Base-by-base conservation (phyloP, 1,139 yeast genomes). In the Candida sanyaensis region DNA sequence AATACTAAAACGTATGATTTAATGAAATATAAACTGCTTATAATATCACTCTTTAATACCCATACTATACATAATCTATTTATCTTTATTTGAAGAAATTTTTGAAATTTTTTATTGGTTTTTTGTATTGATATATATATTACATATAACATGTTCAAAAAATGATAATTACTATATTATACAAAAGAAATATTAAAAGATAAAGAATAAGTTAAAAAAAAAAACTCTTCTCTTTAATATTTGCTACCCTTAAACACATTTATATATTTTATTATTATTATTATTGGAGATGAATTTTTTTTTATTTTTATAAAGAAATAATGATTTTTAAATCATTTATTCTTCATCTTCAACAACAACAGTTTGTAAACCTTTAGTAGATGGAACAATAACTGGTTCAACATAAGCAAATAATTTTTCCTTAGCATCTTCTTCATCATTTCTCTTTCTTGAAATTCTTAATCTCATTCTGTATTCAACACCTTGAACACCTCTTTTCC, bases 401-500 rank as follows among this genome's bases (percentile, higher is more conserved):
- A 95, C 99, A 79, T 83, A 91, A 66, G 99, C 92, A 84, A 90
- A 95, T 75, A 95, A 86, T 79, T 92, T 91, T 82, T 91, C 95
- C 86, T 88, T 88, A 71, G 99, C 98, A 76, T 91, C 93, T 84
- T 95, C 99, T 83, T 93, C 99, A 78, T 95, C 98, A 84, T 93
- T 93, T 85, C 98, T 90, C 93, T 88, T 93, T 90, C 99, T 92
- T 59, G 98, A 91, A 81, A 95, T 92, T 84, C 97, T 92, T 77
- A 95, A 85, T 84, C 99, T 91, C 80, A 95, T 75, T 86, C 97
- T 92, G 88, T 81, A 82, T 77, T 96, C 96, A 70, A 90, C 96
- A 81, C 97, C 97, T 86, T 92, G 93, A 81, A 95, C 87, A 83
- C 99, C 99, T 83, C 96, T 91, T 80, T 90, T 88, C 99, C 99